phyloP scores from a whole-genome alignment of 805 yeast genomes.

The Lachancea lanzarotensis region DNA sequence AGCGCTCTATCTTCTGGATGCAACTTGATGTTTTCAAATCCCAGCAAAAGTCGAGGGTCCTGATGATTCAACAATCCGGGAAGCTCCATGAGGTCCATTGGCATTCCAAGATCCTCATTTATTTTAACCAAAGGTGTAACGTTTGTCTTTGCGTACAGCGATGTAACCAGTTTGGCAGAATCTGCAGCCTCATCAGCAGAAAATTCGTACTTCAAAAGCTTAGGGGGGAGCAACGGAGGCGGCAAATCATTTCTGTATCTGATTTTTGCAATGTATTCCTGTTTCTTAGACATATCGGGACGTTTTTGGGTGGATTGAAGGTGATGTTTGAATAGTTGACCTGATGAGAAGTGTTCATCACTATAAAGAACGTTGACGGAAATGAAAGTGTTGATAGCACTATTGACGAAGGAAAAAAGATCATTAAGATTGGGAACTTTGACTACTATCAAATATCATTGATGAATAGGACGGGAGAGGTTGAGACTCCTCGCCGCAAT shows the following conservation, averaged over 20 bases:
- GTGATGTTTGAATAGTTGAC: not conserved
- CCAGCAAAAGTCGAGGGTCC: slow-evolving; percentile 41
- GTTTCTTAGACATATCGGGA: slow-evolving; percentile 42
- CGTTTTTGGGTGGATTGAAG: not conserved
- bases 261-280: slow-evolving; percentile 73
- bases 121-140: slow-evolving; percentile 55
- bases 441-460: not conserved
- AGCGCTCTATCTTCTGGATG: slow-evolving; percentile 74
- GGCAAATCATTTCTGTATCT: slow-evolving; percentile 85
- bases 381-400: slow-evolving; percentile 2
- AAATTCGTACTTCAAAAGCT: slow-evolving; percentile 51
- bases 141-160: slow-evolving; percentile 69
- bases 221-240: slow-evolving; percentile 90
- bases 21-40: slow-evolving; percentile 40
- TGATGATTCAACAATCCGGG: slow-evolving; percentile 63
- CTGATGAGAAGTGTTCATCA: not conserved
- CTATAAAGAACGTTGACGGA: not conserved
- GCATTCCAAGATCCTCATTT: slow-evolving; percentile 66
- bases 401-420: not conserved
- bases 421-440: not conserved
- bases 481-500: no score
- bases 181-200: slow-evolving; percentile 39
- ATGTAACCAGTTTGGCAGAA: slow-evolving; percentile 53
- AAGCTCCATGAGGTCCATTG: slow-evolving; percentile 59
- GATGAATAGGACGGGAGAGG: no score